Evolutionary conservation across 208 protist species (phyloP), one percentile per base, ranked within the genome.

Genomic region (Zelonia costaricensis): DNA sequence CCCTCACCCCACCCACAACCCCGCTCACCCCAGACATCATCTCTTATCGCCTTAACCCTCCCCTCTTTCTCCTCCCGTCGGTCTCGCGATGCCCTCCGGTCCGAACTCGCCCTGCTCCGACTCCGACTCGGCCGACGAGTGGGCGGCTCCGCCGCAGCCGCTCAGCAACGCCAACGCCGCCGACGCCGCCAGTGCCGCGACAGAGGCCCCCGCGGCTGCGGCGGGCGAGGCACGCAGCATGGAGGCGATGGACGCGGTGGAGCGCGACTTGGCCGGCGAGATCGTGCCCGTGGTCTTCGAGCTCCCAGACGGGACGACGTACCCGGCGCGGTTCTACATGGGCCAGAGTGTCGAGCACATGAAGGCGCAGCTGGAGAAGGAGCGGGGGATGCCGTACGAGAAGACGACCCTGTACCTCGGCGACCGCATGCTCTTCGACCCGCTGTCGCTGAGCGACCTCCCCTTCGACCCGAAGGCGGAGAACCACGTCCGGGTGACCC

Each of bases 391-490:
- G 42, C 52, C 78, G 13, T 95, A 93, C 75, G 74, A 86, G 16
- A 69, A 53, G 48, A 92, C 83, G 18, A 76, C 59, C 22, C 74
- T 95, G 10, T 91, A 80, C 59, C 68, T 95, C 13, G 76, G 63
- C 4, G 77, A 87, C 13, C 69, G 73, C 35, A 25, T 78, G 42
- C 66, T 95, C 35, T 54, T 91, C 5, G 89, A 95, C 68, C 89
- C 89, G 6, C 64, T 95, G 6, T 93, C 86, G 25, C 66, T 95
- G 35, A 85, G 83, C 48, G 89, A 95, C 54, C 55, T 92, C 40
- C 85, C 89, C 1, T 92, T 95, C 46, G 62, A 67, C 38, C 65
- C 69, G 6, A 58, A 75, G 2, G 60, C 69, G 38, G 69, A 75
- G 1, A 95, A 95, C 58, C 23, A 74, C 43, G 81, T 88, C 15